Conservation (phyloP, 192 early-diverging fungal genomes). For the Coemansia sp. region DNA sequence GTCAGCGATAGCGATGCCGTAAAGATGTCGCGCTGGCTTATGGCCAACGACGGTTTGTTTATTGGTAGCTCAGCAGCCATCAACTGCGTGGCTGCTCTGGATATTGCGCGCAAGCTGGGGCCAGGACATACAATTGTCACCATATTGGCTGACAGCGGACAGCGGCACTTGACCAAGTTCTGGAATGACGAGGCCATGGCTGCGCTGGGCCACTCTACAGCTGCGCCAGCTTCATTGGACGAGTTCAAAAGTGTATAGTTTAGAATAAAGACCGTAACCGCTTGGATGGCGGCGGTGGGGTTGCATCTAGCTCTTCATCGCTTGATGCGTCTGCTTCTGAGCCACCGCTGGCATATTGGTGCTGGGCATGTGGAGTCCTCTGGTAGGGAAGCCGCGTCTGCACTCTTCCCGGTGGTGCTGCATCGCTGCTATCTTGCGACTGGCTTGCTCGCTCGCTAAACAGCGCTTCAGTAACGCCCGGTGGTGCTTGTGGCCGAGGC, state of each 20-base stretch:
- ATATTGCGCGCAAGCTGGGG: conserved; percentile 72
- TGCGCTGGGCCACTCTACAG: conserved; percentile 12
- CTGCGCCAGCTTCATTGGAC: conserved; percentile 20
- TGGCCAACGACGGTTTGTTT: conserved; percentile 69
- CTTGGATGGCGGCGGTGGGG: conserved; percentile 49
- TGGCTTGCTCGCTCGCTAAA: neutral
- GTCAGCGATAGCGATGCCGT: conserved; percentile 89
- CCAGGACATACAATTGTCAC: conserved; percentile 93
- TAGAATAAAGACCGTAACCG: conserved; percentile 35
- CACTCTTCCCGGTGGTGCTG: conserved; percentile 26
- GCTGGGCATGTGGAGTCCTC: neutral
- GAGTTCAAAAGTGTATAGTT: conserved; percentile 4
- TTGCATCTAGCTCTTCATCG: conserved; percentile 45
- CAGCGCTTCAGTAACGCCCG: conserved; percentile 42
- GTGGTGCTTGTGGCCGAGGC: conserved; percentile 44
- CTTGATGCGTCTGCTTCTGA: conserved; percentile 22
- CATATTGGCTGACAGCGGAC: conserved; percentile 84
- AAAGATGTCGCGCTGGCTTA: conserved; percentile 81
- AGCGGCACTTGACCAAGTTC: conserved; percentile 93
- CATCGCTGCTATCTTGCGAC: conserved; percentile 3
- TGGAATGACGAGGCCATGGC: conserved; percentile 60
- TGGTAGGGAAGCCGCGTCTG: conserved; percentile 38
- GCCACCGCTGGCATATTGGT: neutral
- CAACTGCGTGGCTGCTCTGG: conserved; percentile 86
- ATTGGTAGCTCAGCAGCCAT: conserved; percentile 87